phyloP scores from a whole-genome alignment of 305 asterid genomes.

The Fraxinus floribunda region DNA sequence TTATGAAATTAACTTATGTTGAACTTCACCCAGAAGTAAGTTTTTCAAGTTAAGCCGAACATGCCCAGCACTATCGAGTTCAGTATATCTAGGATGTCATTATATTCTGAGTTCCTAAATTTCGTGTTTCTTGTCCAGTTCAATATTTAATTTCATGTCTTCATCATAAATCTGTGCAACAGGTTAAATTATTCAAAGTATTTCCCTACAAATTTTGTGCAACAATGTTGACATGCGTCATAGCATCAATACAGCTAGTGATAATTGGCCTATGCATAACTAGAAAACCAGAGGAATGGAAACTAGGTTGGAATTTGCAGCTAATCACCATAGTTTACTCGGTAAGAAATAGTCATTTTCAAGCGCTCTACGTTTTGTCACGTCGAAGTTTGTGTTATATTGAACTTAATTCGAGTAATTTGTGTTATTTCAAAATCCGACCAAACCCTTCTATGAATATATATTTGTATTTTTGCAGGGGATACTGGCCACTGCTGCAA shows the following conservation, averaged over 20 bases:
- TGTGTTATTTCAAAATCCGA: neutral
- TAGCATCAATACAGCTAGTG: slow-evolving; percentile 44
- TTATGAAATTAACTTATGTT: neutral
- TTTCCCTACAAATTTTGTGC: slow-evolving; percentile 53
- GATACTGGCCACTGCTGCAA: slow-evolving; percentile 46
- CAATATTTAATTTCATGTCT: neutral
- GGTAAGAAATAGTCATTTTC: slow-evolving; percentile 28
- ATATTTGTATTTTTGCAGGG: slow-evolving; percentile 37
- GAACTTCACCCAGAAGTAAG: neutral
- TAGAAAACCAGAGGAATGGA: slow-evolving; percentile 44
- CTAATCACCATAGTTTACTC: slow-evolving; percentile 58
- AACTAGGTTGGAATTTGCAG: slow-evolving; percentile 49
- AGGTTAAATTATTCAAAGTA: slow-evolving; percentile 48
- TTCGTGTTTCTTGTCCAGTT: neutral
- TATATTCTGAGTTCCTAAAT: neutral
- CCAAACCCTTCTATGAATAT: neutral
- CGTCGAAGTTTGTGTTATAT: neutral
- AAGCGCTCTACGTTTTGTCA: neutral
- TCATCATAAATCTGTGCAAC: neutral
- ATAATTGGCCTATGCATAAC: slow-evolving; percentile 49
- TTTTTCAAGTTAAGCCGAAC: neutral
- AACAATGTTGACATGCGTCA: slow-evolving; percentile 37
- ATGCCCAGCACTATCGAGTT: neutral
- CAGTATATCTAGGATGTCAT: neutral
- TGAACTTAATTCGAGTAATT: neutral